A percentile compares a stretch with the other conserved stretches of the same genome.
phyloP scores from a whole-genome alignment of 129 eudicot species.

The Glebionis coronaria region DNA sequence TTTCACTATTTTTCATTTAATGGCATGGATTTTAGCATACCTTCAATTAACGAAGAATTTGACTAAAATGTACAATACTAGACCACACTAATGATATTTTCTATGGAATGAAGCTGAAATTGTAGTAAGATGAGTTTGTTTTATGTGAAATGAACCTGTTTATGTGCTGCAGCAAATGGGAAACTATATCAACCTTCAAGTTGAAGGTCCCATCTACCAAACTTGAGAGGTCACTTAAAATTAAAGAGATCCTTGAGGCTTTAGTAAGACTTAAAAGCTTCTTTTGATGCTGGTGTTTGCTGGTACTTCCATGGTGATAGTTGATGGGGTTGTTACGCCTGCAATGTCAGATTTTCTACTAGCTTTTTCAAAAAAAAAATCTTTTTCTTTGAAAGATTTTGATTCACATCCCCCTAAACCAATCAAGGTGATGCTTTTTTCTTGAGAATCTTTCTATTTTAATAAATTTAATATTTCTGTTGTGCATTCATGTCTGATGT shows the following conservation, averaged over 20 bases:
- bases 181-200: constrained; percentile 90
- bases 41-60: no score
- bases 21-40: no score
- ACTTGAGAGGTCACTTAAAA: constrained; percentile 83
- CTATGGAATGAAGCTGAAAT: no score
- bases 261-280: constrained; percentile 72
- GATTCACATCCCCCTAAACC: constrained; percentile 8
- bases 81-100: no score
- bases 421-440: constrained; percentile 13
- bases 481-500: constrained; percentile 90
- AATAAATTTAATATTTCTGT: constrained; percentile 7
- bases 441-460: constrained; percentile 12
- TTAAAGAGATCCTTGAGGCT: constrained; percentile 79
- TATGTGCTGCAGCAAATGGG: no score
- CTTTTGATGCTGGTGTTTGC: constrained; percentile 83
- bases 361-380: not conserved
- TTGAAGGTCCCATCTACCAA: constrained; percentile 91
- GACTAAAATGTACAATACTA: no score
- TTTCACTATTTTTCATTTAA: no score
- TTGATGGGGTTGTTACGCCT: constrained; percentile 96
- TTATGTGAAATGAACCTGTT: no score
- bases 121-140: no score
- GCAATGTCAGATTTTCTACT: constrained; percentile 86
- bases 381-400: constrained; percentile 3
- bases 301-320: constrained; percentile 98